phyloP scores from a whole-genome alignment of 306 rosid species.

The Begonia loranthoides region DNA sequence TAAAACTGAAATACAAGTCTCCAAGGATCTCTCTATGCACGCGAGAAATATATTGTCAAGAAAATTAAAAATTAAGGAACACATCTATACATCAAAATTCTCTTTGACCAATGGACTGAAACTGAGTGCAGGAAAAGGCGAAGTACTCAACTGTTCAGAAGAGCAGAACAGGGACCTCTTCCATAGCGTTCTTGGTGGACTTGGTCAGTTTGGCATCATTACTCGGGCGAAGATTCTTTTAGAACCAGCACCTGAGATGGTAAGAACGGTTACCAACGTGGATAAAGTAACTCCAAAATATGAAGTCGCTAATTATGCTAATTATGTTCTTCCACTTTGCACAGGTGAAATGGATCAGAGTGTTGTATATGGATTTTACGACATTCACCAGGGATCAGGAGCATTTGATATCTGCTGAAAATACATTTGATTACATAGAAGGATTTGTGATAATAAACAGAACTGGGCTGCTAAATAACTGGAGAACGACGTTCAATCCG shows the following conservation, averaged over 20 bases:
- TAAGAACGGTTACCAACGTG: constrained; percentile 11
- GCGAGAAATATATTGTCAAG: no score
- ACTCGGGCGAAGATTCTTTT: constrained; percentile 69
- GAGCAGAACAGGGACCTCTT: constrained; percentile 70
- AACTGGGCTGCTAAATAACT: constrained; percentile 77
- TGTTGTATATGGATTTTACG: constrained; percentile 39
- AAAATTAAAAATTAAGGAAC: no score
- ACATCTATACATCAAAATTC: no score
- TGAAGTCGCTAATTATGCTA: neutral
- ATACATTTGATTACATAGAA: constrained; percentile 68
- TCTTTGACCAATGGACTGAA: neutral
- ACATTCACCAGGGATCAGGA: constrained; percentile 76
- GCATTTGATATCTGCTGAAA: constrained; percentile 40
- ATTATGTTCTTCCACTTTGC: constrained; percentile 2
- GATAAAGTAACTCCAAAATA: neutral
- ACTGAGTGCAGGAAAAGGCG: constrained; percentile 74
- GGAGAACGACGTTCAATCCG: constrained; percentile 91
- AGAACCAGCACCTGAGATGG: constrained; percentile 78
- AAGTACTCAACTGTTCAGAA: constrained; percentile 56
- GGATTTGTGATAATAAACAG: constrained; percentile 90
- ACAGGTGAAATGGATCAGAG: constrained; percentile 70
- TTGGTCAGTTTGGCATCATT: constrained; percentile 94
- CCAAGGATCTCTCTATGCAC: no score
- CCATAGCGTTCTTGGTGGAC: constrained; percentile 91
- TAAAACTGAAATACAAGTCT: no score